Conservation (phyloP, 345 rosid genomes). For the Linum usitatissimum region DNA sequence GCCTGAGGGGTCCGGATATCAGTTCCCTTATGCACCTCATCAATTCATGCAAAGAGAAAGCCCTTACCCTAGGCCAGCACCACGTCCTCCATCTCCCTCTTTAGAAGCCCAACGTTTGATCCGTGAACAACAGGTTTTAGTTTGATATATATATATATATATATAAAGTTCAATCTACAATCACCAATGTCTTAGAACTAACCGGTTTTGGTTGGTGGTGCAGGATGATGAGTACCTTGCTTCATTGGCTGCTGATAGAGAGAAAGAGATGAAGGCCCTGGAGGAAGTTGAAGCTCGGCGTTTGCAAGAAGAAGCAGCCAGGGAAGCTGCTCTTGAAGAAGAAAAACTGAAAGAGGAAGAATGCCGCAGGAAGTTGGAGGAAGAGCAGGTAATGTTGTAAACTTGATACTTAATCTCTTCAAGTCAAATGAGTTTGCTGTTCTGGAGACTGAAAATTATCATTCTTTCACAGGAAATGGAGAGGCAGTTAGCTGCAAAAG, state of each 20-base stretch:
- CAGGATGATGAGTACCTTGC: slow-evolving; percentile 98
- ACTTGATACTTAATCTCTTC: neutral
- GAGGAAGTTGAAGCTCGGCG: slow-evolving; percentile 82
- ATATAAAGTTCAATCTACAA: neutral
- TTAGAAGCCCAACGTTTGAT: slow-evolving; percentile 90
- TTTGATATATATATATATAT: neutral
- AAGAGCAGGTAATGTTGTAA: slow-evolving; percentile 54
- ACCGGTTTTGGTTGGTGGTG: slow-evolving; percentile 10
- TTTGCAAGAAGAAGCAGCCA: slow-evolving; percentile 62
- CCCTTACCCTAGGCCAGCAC: slow-evolving; percentile 37
- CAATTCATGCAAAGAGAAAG: slow-evolving; percentile 40
- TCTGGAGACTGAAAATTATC: neutral
- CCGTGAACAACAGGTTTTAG: slow-evolving; percentile 85
- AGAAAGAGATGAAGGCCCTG: slow-evolving; percentile 70
- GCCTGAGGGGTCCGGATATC: slow-evolving; percentile 69
- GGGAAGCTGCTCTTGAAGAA: slow-evolving; percentile 68
- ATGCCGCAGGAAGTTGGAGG: slow-evolving; percentile 59
- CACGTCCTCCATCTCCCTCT: slow-evolving; percentile 87
- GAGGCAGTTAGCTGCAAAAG: slow-evolving; percentile 73
- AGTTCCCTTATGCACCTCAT: slow-evolving; percentile 48
- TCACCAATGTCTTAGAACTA: too few species aligned
- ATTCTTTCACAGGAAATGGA: slow-evolving; percentile 59
- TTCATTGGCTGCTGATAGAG: slow-evolving; percentile 90
- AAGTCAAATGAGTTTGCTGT: too few species aligned
- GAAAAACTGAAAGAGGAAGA: slow-evolving; percentile 68